Base-by-base conservation (phyloP, 306 rosid species). In the Dryas alaskensis region DNA sequence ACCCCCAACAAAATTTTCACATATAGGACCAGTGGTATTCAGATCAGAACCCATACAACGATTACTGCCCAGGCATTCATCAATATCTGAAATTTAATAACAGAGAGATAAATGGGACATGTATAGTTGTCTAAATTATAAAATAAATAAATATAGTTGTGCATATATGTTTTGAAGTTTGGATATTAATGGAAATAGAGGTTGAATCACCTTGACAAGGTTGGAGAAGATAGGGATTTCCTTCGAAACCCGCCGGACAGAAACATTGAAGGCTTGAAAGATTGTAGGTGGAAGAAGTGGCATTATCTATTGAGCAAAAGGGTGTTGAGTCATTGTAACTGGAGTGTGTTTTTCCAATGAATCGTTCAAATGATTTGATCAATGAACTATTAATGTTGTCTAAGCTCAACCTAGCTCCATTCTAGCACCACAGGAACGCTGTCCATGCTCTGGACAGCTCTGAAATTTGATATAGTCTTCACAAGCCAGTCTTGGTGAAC, bases 401-500 rank as follows among this genome's bases (percentile, higher is more conserved):
- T 39, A 61, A 61, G 39, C 66, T 61, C 31, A 72, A 44, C 1
- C n/a, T n/a, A n/a, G n/a, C 39, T 69, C 81, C 81, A 77, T 1
- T 77, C 76, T 0, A 77, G 69, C 42, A 51, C 65, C 19, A 69
- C 75, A 8, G 71, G 81, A 49, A 69, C 62, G 8, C 9, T 39
- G 16, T 22, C 71, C 63, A 61, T 59, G 7, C 53, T 62, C 17
- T 39, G 12, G 6, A 60, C 17, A 9, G 25, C 80, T 27, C 17
- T 12, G 42, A 60, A 37, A 16, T 4, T 17, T 11, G 14, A 13
- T 5, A 22, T 7, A 50, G 6, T 25, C 10, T 12, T 0, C 9
- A 0, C 4, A 50, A 76, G 59, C 80, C 80, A 76, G 0, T 42
- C 44, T 0, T 12, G 47, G 10, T 77, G 58, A 7, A 63, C 81